Evolutionary conservation across 768 basidiomycete species (phyloP).

Genomic region (Pulveroboletus sp.): DNA sequence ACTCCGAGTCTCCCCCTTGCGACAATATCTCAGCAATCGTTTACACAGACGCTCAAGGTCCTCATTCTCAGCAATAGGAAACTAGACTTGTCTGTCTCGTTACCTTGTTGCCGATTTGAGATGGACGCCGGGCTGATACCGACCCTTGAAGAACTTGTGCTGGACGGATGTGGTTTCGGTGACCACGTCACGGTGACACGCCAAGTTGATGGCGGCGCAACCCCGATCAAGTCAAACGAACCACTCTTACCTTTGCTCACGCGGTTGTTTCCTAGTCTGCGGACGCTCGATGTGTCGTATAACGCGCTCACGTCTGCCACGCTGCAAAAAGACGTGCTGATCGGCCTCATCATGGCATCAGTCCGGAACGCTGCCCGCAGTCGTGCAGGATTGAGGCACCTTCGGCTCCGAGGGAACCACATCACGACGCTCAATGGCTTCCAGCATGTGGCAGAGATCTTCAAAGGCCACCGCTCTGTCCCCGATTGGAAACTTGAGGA

Average conservation of each 20-base stretch:
- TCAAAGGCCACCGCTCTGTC: conserved; percentile 59
- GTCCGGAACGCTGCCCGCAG: conserved; percentile 15
- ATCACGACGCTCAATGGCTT: conserved; percentile 61
- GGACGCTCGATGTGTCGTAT: conserved; percentile 69
- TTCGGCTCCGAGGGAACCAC: conserved; percentile 66
- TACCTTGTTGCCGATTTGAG: conserved; percentile 39
- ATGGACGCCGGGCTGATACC: conserved; percentile 49
- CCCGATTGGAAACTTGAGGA: conserved; percentile 76
- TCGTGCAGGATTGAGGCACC: conserved; percentile 56
- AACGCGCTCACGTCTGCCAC: conserved; percentile 58
- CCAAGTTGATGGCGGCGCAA: conserved; percentile 27
- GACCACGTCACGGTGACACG: conserved; percentile 52
- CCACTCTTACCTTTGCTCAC: conserved; percentile 55
- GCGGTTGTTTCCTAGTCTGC: conserved; percentile 65
- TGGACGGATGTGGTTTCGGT: conserved; percentile 68
- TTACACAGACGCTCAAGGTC: conserved; percentile 52
- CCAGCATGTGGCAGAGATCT: conserved; percentile 52
- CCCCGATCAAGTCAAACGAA: conserved; percentile 45
- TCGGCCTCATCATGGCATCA: conserved; percentile 47
- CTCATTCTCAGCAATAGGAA: conserved; percentile 62
- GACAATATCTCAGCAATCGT: conserved; percentile 54
- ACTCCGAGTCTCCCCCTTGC: conserved; percentile 65
- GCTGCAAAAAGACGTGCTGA: conserved; percentile 45
- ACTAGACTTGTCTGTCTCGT: conserved; percentile 56
- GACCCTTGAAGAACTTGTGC: conserved; percentile 62